phyloP scores from a whole-genome alignment of 306 rosid species.

The Pyrus betulifolia region DNA sequence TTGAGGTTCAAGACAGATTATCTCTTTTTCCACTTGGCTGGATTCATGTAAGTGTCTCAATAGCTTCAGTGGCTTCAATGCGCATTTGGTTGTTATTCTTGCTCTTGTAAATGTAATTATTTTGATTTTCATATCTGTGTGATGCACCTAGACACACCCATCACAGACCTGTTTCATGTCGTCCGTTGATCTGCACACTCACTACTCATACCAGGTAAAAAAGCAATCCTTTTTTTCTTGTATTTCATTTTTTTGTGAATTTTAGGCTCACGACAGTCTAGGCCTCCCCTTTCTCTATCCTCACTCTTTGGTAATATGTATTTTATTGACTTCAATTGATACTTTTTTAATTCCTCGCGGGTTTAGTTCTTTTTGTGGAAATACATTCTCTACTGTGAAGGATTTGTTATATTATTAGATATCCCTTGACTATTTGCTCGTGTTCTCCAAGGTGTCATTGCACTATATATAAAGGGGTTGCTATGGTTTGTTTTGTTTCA shows the following conservation, averaged over 20 bases:
- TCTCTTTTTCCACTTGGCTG: conserved; percentile 95
- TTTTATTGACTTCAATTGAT: not conserved
- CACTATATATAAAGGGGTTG: not conserved
- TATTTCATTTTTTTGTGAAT: not conserved
- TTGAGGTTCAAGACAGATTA: conserved; percentile 92
- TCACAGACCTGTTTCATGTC: conserved; percentile 99
- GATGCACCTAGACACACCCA: conserved; percentile 77
- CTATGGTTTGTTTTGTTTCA: conserved; percentile 24
- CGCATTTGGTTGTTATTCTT: not conserved
- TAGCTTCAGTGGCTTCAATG: not conserved
- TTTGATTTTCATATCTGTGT: conserved; percentile 5
- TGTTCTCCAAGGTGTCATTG: not conserved
- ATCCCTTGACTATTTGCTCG: not conserved
- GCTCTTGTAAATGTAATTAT: not conserved
- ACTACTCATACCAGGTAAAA: conserved; percentile 96
- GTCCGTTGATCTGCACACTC: conserved; percentile 96
- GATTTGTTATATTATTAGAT: not conserved
- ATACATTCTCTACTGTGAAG: not conserved
- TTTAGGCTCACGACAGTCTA: not conserved
- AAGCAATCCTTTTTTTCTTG: conserved; percentile 2
- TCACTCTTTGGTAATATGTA: not conserved
- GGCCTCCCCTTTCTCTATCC: not conserved
- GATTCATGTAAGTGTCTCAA: conserved; percentile 84
- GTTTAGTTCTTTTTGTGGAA: not conserved
- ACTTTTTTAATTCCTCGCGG: not conserved